Conservation (phyloP, 2,329 filamentous ascomycete genomes). For the Colletotrichum sp. region DNA sequence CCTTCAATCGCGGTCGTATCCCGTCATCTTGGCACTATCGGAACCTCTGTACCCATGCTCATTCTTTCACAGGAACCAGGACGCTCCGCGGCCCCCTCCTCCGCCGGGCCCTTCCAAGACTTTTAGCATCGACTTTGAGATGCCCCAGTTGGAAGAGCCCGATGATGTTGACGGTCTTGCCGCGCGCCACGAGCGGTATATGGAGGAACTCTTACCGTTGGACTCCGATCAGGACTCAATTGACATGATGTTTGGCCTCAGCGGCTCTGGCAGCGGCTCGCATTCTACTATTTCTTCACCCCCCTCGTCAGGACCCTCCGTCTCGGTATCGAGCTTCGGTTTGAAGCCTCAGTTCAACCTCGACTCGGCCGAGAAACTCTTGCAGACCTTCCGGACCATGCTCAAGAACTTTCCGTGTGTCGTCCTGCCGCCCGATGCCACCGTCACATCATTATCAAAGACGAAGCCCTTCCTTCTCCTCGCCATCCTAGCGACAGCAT, state of each 20-base stretch:
- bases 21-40: neutral
- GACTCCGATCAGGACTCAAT: constrained; percentile 26
- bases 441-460: constrained; percentile 48
- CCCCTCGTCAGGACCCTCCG: constrained; percentile 24
- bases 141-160: constrained; percentile 43
- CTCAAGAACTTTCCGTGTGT: constrained; percentile 49
- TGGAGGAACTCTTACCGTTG: constrained; percentile 44
- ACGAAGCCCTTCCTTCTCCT: constrained; percentile 58
- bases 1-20: neutral
- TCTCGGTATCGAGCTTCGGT: constrained; percentile 43
- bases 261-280: neutral
- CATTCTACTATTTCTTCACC: constrained; percentile 24
- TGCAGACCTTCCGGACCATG: constrained; percentile 50
- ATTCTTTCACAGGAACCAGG: constrained; percentile 23
- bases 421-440: constrained; percentile 41
- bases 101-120: constrained; percentile 51
- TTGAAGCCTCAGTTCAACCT: constrained; percentile 61
- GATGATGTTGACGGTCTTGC: constrained; percentile 48
- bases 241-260: constrained; percentile 9
- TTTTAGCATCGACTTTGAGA: constrained; percentile 58
- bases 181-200: constrained; percentile 43
- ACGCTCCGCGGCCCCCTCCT: constrained; percentile 27
- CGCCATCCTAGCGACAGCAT: constrained; percentile 57
- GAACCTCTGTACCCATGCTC: constrained; percentile 16
- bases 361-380: constrained; percentile 52